Conservation (phyloP, 1,139 yeast genomes). For the Trichomonascaceae sp. region DNA sequence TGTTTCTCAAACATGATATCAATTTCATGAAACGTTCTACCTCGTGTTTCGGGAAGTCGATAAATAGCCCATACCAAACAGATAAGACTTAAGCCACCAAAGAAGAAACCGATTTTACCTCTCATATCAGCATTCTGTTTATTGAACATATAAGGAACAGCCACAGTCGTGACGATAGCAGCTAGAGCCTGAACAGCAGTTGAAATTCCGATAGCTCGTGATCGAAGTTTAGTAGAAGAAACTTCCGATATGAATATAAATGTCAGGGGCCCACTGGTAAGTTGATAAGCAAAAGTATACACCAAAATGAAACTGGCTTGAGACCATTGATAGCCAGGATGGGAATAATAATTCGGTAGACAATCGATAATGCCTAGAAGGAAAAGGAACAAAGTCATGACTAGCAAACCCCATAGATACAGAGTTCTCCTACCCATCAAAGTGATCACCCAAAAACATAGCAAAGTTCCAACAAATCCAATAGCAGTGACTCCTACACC, state of each 20-base stretch:
- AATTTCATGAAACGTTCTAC: slow-evolving; percentile 52
- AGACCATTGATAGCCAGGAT: slow-evolving; percentile 9
- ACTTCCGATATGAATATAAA: slow-evolving; percentile 8
- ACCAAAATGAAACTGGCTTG: slow-evolving; percentile 15
- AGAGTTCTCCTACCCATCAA: neutral
- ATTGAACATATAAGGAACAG: slow-evolving; percentile 53
- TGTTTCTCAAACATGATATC: slow-evolving; percentile 43
- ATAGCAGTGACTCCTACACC: slow-evolving; percentile 27
- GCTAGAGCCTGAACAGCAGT: slow-evolving; percentile 36
- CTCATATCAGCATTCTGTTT: slow-evolving; percentile 50
- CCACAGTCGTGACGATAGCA: slow-evolving; percentile 38
- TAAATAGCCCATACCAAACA: slow-evolving; percentile 40
- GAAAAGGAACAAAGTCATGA: slow-evolving; percentile 34
- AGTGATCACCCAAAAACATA: slow-evolving; percentile 39
- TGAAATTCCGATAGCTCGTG: slow-evolving; percentile 49
- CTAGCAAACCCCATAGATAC: neutral
- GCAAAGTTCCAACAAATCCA: slow-evolving; percentile 44
- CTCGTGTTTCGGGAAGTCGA: slow-evolving; percentile 53
- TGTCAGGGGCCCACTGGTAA: slow-evolving; percentile 32
- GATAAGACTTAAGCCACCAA: slow-evolving; percentile 42
- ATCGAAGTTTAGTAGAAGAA: slow-evolving; percentile 35
- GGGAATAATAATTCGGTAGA: slow-evolving; percentile 7
- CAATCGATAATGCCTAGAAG: slow-evolving; percentile 16
- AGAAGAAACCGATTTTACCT: slow-evolving; percentile 53
- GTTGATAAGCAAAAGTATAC: slow-evolving; percentile 38